These are phyloP conservation scores for Tolypocladium endophyticum DNA, from an alignment of 2,329 filamentous ascomycete species.

Conservation along the genomic window DNA sequence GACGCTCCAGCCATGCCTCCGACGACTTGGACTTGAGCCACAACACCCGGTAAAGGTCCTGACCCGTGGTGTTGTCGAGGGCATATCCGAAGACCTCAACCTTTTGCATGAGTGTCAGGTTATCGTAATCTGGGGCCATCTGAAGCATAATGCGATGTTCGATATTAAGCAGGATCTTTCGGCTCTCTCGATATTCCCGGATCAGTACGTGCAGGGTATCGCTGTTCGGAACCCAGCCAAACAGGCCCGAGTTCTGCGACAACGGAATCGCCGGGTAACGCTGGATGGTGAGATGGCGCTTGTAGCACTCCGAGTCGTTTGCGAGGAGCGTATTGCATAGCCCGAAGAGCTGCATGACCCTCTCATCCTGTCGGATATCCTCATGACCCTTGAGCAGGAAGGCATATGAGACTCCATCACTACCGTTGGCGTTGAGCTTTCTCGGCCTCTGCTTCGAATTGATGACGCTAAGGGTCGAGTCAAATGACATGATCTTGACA, in stretches of 20 bases:
- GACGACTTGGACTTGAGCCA: conserved; percentile 99
- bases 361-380: conserved; percentile 96
- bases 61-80: conserved; percentile 96
- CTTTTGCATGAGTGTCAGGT: conserved; percentile 98
- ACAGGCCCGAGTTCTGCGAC: conserved; percentile 87
- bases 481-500: conserved; percentile 80
- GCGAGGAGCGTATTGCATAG: conserved; percentile 91
- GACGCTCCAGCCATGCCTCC: conserved; percentile 91
- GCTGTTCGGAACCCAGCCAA: conserved; percentile 96
- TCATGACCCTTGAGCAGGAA: conserved; percentile 98
- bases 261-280: conserved; percentile 93
- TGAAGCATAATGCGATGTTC: conserved; percentile 99
- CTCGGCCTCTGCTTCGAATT: conserved; percentile 93
- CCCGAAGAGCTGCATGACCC: conserved; percentile 98
- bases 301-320: conserved; percentile 92
- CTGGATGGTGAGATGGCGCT: conserved; percentile 93
- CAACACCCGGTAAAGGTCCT: conserved; percentile 93
- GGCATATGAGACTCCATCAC: conserved; percentile 77
- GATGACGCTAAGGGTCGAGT: conserved; percentile 82
- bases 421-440: conserved; percentile 79
- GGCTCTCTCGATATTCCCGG: conserved; percentile 90
- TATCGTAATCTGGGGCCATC: conserved; percentile 98
- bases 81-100: conserved; percentile 99
- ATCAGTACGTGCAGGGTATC: conserved; percentile 96
- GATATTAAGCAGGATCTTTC: conserved; percentile 96